phyloP scores from a whole-genome alignment of 2,329 filamentous ascomycete species.

The Epichloe baconii region DNA sequence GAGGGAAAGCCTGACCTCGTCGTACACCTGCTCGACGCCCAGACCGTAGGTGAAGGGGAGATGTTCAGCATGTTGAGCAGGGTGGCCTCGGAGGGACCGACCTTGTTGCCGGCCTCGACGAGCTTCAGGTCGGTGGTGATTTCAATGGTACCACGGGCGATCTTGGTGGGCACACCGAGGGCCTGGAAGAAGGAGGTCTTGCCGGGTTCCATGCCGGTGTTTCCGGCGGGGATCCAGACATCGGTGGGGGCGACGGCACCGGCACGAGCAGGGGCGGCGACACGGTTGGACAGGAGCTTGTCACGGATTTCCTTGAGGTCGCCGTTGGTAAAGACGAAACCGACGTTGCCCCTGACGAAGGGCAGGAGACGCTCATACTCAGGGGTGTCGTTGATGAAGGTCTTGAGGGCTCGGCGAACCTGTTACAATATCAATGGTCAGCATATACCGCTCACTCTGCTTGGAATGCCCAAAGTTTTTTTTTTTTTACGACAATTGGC shows the following conservation, averaged over 20 bases:
- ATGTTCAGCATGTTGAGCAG: slow-evolving; percentile 99
- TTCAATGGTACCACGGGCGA: slow-evolving; percentile 99
- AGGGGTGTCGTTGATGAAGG: slow-evolving; percentile 77
- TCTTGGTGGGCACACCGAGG: slow-evolving; percentile 99
- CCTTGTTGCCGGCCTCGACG: slow-evolving; percentile 82
- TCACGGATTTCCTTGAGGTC: slow-evolving; percentile 88
- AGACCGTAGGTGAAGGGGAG: slow-evolving; percentile 99
- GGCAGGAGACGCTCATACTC: slow-evolving; percentile 98
- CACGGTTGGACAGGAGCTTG: slow-evolving; percentile 93
- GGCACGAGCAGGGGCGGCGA: slow-evolving; percentile 93
- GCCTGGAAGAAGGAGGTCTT: slow-evolving; percentile 99
- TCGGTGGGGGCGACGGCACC: slow-evolving; percentile 89
- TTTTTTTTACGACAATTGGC: too few species aligned
- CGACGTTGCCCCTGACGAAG: slow-evolving; percentile 92
- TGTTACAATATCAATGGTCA: slow-evolving; percentile 20
- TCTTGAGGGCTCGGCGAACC: slow-evolving; percentile 95
- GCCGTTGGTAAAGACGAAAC: slow-evolving; percentile 98
- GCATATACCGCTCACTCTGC: slow-evolving; percentile 2
- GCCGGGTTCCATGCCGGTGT: slow-evolving; percentile 99
- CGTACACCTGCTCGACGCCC: slow-evolving; percentile 92
- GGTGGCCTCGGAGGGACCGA: slow-evolving; percentile 97
- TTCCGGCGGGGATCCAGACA: slow-evolving; percentile 92
- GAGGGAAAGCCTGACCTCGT: slow-evolving; percentile 83
- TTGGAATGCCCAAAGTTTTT: background rate
- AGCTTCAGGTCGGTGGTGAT: slow-evolving; percentile 97